Conservation (phyloP, 2,329 filamentous ascomycete species). For the Paraphaeosphaeria minitans region DNA sequence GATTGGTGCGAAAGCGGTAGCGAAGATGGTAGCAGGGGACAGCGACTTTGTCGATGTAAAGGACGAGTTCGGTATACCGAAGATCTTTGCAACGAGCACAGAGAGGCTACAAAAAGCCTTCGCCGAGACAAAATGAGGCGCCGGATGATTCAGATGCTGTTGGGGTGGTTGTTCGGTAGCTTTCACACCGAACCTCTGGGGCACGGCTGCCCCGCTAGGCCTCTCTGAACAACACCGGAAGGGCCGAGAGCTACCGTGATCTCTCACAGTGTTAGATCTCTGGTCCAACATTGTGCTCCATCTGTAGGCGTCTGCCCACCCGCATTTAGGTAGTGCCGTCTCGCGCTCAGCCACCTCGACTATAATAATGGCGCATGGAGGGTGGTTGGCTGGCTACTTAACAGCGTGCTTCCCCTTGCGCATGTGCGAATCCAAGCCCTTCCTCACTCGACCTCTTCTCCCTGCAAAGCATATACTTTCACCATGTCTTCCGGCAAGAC, state of each 20-base stretch:
- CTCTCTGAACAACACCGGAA: constrained; percentile 25
- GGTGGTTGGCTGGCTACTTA: constrained; percentile 1
- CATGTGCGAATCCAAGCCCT: background rate
- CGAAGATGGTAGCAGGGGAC: constrained; percentile 47
- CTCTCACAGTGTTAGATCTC: constrained; percentile 26
- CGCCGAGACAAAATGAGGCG: background rate
- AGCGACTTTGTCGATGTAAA: constrained; percentile 39
- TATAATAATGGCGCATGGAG: background rate
- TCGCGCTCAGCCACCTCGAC: background rate
- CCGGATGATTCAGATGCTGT: background rate
- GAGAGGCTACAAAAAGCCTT: constrained; percentile 26
- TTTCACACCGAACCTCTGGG: constrained; percentile 19
- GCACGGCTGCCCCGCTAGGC: constrained; percentile 17
- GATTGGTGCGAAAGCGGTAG: constrained; percentile 49
- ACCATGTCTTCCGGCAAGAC: constrained; percentile 45
- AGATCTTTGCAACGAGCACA: constrained; percentile 42
- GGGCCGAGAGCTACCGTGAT: constrained; percentile 27
- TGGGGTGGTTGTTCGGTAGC: constrained; percentile 18
- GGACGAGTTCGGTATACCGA: constrained; percentile 40
- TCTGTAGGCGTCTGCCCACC: constrained; percentile 19
- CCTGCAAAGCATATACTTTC: constrained; percentile 1
- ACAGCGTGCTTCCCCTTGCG: background rate
- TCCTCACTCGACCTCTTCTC: constrained; percentile 6
- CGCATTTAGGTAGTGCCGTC: constrained; percentile 19
- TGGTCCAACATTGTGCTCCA: constrained; percentile 25